phyloP scores from a whole-genome alignment of 495 filamentous ascomycete genomes.

The Neurospora sp. region DNA sequence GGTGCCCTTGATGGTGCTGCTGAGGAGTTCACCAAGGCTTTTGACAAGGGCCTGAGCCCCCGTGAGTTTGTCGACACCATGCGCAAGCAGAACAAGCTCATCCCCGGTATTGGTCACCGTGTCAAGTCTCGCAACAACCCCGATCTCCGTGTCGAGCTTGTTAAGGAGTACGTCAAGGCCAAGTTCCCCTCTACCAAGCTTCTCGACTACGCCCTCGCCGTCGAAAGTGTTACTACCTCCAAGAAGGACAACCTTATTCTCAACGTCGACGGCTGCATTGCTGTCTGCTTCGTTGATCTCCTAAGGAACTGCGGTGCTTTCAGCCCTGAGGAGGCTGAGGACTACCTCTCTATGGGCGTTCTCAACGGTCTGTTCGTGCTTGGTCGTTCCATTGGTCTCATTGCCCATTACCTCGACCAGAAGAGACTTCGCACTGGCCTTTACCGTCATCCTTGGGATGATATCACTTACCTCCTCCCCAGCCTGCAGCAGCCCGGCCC shows the following conservation, averaged over 20 bases:
- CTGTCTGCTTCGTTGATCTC: conserved; percentile 97
- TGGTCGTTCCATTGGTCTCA: conserved; percentile 91
- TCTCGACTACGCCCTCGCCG: conserved; percentile 95
- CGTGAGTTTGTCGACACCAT: conserved; percentile 98
- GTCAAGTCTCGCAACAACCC: conserved; percentile 99
- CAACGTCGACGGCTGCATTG: conserved; percentile 96
- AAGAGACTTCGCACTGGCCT: conserved; percentile 96
- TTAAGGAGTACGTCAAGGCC: conserved; percentile 97
- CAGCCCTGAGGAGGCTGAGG: conserved; percentile 69
- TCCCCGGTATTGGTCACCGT: conserved; percentile 96
- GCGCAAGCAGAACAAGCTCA: conserved; percentile 99
- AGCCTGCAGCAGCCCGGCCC: conserved; percentile 59
- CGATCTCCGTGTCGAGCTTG: conserved; percentile 96
- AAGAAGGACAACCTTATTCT: conserved; percentile 99
- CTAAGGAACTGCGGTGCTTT: conserved; percentile 98
- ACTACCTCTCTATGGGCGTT: conserved; percentile 87
- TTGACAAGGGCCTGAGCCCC: conserved; percentile 94
- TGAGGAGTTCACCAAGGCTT: conserved; percentile 96
- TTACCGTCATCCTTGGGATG: conserved; percentile 98
- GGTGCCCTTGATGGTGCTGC: conserved; percentile 96
- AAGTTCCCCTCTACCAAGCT: conserved; percentile 95
- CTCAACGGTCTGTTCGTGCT: conserved; percentile 98
- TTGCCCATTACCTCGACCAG: conserved; percentile 99
- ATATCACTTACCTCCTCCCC: conserved; percentile 93
- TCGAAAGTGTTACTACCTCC: conserved; percentile 94